These are phyloP conservation scores for Lentinula guzmanii DNA, from an alignment of 768 basidiomycete species.

Conservation along the genomic window DNA sequence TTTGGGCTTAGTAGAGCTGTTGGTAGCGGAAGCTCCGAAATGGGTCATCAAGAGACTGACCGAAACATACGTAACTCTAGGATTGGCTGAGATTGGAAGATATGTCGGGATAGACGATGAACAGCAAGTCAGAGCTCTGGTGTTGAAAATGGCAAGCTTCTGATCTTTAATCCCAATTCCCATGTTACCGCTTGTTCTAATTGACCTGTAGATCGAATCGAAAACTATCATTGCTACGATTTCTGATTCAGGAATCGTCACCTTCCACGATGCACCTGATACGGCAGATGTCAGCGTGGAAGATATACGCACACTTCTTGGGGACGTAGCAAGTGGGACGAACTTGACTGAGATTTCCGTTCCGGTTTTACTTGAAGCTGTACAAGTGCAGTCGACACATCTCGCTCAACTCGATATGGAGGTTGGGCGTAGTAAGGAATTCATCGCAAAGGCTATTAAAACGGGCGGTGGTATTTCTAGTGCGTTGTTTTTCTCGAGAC, in stretches of 20 bases:
- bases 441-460: constrained; percentile 50
- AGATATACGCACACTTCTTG: neutral
- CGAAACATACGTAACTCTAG: constrained; percentile 75
- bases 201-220: constrained; percentile 51
- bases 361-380: constrained; percentile 7
- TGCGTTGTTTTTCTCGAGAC: neutral
- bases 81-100: constrained; percentile 64
- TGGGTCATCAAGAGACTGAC: constrained; percentile 80
- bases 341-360: constrained; percentile 9
- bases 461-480: neutral
- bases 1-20: constrained; percentile 61
- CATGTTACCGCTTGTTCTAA: neutral
- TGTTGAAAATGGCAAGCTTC: constrained; percentile 67
- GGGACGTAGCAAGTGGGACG: neutral
- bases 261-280: constrained; percentile 62
- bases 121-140: constrained; percentile 29
- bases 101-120: constrained; percentile 23
- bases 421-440: constrained; percentile 63
- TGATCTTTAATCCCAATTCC: neutral
- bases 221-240: constrained; percentile 67
- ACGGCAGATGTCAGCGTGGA: constrained; percentile 33
- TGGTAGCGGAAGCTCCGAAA: constrained; percentile 62
- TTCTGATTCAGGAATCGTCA: constrained; percentile 63
- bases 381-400: constrained; percentile 47
- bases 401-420: constrained; percentile 49